These are phyloP conservation scores for Micromonas commoda DNA, from an alignment of 139 green algal species.

Conservation along the genomic window DNA sequence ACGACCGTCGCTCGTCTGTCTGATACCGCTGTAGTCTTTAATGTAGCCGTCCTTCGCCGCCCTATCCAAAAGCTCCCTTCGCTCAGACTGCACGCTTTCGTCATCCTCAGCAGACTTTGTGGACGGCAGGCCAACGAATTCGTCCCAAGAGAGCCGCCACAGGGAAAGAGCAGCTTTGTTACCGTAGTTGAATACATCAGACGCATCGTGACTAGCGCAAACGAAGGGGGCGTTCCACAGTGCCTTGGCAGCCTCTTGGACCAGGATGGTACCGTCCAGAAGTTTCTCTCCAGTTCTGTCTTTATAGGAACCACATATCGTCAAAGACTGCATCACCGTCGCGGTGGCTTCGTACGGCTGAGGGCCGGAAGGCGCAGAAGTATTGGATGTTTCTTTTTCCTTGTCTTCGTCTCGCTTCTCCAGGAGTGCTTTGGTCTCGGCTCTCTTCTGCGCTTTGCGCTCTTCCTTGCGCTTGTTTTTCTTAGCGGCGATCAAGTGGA, in stretches of 20 bases:
- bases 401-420: not conserved
- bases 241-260: not conserved
- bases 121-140: conserved; percentile 13
- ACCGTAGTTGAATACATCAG: conserved; percentile 10
- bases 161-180: conserved; percentile 11
- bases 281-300: conserved; percentile 2
- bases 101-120: conserved; percentile 13
- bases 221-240: conserved; percentile 22
- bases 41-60: not conserved
- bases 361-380: not conserved
- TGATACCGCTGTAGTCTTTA: conserved; percentile 15
- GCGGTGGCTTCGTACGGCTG: not conserved
- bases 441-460: not conserved
- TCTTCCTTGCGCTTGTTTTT: too few relatives aligned
- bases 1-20: not conserved
- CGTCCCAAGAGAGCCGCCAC: conserved; percentile 9
- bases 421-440: not conserved
- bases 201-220: conserved; percentile 1
- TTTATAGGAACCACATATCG: conserved; percentile 3
- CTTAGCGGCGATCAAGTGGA: too few relatives aligned
- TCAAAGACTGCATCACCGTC: not conserved
- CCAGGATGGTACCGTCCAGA: not conserved
- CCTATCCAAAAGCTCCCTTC: conserved; percentile 11
- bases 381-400: not conserved
- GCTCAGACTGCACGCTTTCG: not conserved